phyloP scores from a whole-genome alignment of 176 grass and related monocot species.

The Aegilops longissima region DNA sequence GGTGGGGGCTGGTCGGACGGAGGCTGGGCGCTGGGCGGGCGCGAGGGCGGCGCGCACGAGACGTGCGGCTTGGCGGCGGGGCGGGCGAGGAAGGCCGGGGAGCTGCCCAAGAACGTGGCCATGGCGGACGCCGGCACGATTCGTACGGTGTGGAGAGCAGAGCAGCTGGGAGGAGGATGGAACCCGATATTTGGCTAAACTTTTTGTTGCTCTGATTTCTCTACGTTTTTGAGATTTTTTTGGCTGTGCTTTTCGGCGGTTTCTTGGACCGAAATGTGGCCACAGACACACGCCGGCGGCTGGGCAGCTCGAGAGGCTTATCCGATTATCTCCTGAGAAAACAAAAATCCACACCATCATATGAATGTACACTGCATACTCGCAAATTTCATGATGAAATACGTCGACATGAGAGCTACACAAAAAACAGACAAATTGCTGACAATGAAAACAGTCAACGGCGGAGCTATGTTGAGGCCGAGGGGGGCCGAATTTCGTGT shows the following conservation, averaged over 20 bases:
- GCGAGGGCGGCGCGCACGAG: constrained; percentile 62
- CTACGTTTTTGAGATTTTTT: background rate
- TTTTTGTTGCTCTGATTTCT: background rate
- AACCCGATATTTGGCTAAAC: background rate
- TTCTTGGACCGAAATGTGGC: constrained; percentile 7
- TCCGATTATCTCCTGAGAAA: background rate
- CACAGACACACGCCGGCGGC: constrained; percentile 22
- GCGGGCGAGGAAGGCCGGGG: constrained; percentile 56
- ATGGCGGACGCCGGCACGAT: constrained; percentile 23
- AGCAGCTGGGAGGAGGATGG: background rate
- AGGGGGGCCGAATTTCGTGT: too few relatives aligned
- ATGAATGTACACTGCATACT: too few relatives aligned
- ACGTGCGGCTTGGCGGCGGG: constrained; percentile 61
- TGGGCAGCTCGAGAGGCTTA: constrained; percentile 1
- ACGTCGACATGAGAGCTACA: too few relatives aligned
- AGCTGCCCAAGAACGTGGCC: constrained; percentile 69
- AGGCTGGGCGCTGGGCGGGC: constrained; percentile 40
- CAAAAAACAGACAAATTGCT: too few relatives aligned
- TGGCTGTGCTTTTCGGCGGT: background rate
- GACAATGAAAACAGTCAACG: too few relatives aligned
- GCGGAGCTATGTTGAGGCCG: too few relatives aligned
- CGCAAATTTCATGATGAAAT: too few relatives aligned
- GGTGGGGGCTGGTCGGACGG: constrained; percentile 34
- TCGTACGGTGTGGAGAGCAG: background rate
- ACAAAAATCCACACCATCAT: too few relatives aligned